Evolutionary conservation across 345 rosid genomes (phyloP), one percentile per base, ranked within the genome.

Genomic region (Clausena lansium): DNA sequence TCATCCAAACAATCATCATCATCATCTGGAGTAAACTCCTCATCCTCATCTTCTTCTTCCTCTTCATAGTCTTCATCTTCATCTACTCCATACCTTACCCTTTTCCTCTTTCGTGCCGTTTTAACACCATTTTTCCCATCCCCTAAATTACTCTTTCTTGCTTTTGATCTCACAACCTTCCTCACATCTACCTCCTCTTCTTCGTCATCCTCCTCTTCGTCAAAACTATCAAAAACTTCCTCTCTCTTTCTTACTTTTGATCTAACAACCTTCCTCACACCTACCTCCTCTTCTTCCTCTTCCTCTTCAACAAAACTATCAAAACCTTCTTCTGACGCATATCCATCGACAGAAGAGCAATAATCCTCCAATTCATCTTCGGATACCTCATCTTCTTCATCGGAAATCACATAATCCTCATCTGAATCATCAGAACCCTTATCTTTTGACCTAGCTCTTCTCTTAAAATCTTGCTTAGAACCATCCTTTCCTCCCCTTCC

Each of bases 321-420:
- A 39, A 87, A 81, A 76, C 88, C 82, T 80, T 89, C 94, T 66
- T 86, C 94, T 1, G 90, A 91, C 0, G 83, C 85, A 75, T 76
- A 85, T 61, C 80, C 95, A 75, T 90, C 94, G 28, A 83, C 76
- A 8, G 89, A 86, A 7, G 80, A 84, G 13, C 83, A 86, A 77
- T 82, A 86, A 80, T 91, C 97, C 69, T 80, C 93, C 27, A 79
- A 82, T 47, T 87, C 91, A 81, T 88, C 92, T 59, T 88, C 97
- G 1, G 97, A 89, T 22, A 81, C 91, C 55, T 84, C 89, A 47
- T 82, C 83, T 71, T 88, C 94, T 82, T 89, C 98, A 54, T 89
- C 85, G 0, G 97, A 96, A 82, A 91, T 80, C 47, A 93, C 98
- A 79, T 91, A 97, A 89, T 97, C 99, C 87, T 97, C 98, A 85